Evolutionary conservation across 2,329 filamentous ascomycete species (phyloP).

Genomic region (Monosporascus sp.): DNA sequence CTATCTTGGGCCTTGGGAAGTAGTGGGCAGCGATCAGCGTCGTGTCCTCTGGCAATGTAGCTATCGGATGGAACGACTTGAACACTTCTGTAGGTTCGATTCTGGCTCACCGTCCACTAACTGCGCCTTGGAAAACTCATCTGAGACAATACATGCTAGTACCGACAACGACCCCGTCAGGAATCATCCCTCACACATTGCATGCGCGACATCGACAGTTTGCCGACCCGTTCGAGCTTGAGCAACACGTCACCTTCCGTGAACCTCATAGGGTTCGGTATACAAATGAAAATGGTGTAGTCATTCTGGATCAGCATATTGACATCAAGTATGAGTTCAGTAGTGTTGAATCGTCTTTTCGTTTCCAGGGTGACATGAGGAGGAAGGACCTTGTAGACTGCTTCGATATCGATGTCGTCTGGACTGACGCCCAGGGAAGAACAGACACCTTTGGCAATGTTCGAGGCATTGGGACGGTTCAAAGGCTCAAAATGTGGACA

Average conservation of each 20-base stretch:
- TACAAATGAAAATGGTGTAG: slow-evolving; percentile 38
- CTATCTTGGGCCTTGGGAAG: slow-evolving; percentile 49
- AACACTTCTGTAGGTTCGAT: slow-evolving; percentile 40
- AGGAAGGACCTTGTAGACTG: slow-evolving; percentile 43
- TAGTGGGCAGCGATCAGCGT: slow-evolving; percentile 40
- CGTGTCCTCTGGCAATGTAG: slow-evolving; percentile 49
- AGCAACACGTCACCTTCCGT: slow-evolving; percentile 42
- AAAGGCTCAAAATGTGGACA: slow-evolving; percentile 47
- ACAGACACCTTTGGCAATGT: slow-evolving; percentile 46
- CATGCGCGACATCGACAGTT: slow-evolving; percentile 47
- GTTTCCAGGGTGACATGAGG: slow-evolving; percentile 45
- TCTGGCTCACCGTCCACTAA: slow-evolving; percentile 1
- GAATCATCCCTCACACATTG: slow-evolving; percentile 43
- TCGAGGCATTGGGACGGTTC: slow-evolving; percentile 44
- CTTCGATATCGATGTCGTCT: slow-evolving; percentile 47
- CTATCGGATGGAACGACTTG: slow-evolving; percentile 45
- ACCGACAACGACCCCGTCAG: slow-evolving; percentile 37
- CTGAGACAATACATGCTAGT: slow-evolving; percentile 26
- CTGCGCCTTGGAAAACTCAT: background rate
- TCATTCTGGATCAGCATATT: slow-evolving; percentile 42
- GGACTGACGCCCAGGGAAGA: slow-evolving; percentile 44
- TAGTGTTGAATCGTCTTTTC: slow-evolving; percentile 39
- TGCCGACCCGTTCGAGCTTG: slow-evolving; percentile 43
- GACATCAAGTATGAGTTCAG: slow-evolving; percentile 48
- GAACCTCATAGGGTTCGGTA: slow-evolving; percentile 44